Evolutionary conservation across 1,284 basidiomycete species (phyloP), one percentile per base, ranked within the genome.

Genomic region (Pterula multifida): DNA sequence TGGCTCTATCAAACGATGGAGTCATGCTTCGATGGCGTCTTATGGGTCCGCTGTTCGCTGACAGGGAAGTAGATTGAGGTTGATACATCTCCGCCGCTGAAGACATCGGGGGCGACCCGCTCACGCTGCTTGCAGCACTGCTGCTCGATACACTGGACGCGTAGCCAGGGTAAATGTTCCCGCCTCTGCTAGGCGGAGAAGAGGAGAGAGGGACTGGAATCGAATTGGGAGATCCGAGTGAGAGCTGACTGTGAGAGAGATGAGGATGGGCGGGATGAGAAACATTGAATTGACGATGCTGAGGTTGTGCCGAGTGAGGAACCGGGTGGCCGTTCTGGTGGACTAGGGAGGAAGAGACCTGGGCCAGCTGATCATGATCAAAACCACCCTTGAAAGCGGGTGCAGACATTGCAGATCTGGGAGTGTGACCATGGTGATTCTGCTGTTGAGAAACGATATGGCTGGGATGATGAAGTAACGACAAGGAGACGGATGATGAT

Each of bases 21-120:
- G 85, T 88, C 70, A 81, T 85, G 61, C 82, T 85, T 50, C 85
- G 68, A 60, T 85, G 78, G 47, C 84, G 69, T 49, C 83, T 66
- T 35, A 79, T 70, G 3, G 85, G 81, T 2, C 82, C 82, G n/a
- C 64, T 55, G 13, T 63, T 65, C 6, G 58, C 55, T n/a, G 60
- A 58, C 12, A 57, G 48, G 26, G 9, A 22, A 6, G 11, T 26
- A n/a, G 22, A 25, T 23, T 17, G 26, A 6, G 12, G 9, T 9
- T 11, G 12, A 47, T 15, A 24, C 11, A 19, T 47, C 52, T 55
- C 57, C 11, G 60, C 47, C 3, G 63, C 55, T 12, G 55, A 59
- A 36, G 28, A 32, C 39, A 42, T 42, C 4, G 39, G 39, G 9
- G 39, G 39, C 39, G 39, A 24, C 42, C 49, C 11, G 52, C 52